These are phyloP conservation scores for Termitomyces sp. DNA, from an alignment of 768 basidiomycete species.

Conservation along the genomic window DNA sequence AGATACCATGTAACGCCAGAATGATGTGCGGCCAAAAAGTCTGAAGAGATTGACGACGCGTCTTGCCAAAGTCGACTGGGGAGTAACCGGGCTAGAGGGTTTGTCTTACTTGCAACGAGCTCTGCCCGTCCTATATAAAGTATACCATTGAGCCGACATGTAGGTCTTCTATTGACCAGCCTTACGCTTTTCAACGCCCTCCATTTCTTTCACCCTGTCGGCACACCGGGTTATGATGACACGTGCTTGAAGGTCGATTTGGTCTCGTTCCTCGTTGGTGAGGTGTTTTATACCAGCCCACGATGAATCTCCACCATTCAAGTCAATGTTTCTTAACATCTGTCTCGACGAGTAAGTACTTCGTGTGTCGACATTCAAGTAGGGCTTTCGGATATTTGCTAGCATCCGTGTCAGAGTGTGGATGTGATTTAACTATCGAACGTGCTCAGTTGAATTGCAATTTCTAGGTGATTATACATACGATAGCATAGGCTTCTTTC, in stretches of 20 bases:
- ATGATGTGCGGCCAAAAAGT: conserved; percentile 88
- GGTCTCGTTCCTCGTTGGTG: conserved; percentile 89
- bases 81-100: conserved; percentile 65
- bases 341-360: conserved; percentile 49
- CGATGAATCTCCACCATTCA: conserved; percentile 38
- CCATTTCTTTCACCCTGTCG: conserved; percentile 85
- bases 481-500: conserved; percentile 73
- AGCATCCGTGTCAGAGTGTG: conserved; percentile 70
- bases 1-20: conserved; percentile 93
- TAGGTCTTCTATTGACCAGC: conserved; percentile 13
- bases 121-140: conserved; percentile 56
- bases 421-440: conserved; percentile 65
- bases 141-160: conserved; percentile 6
- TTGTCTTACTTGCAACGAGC: conserved; percentile 58
- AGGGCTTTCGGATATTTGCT: conserved; percentile 73
- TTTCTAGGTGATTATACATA: conserved; percentile 19
- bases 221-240: conserved; percentile 83
- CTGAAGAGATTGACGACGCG: conserved; percentile 47
- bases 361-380: conserved; percentile 75
- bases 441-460: background rate
- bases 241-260: conserved; percentile 90
- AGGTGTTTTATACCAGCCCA: conserved; percentile 71
- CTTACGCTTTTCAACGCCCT: conserved; percentile 82
- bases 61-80: conserved; percentile 67
- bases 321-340: conserved; percentile 50